Base-by-base conservation (phyloP, 331 rosid genomes). In the Dryas integrifolia region DNA sequence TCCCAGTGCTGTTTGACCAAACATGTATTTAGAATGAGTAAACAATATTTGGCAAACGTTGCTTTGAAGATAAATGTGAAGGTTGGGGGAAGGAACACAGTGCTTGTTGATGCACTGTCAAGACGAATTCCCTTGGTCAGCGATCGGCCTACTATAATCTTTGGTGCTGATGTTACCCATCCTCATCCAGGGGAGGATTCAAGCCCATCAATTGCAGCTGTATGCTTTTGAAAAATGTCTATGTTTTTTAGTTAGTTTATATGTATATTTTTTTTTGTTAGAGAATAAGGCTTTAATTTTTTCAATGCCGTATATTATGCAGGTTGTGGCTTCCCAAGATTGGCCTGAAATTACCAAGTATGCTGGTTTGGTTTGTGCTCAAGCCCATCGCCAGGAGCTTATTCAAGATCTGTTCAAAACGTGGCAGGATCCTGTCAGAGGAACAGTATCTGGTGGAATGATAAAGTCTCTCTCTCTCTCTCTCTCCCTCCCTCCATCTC, bases 291-390 rank as follows among this genome's bases (percentile, higher is more conserved):
- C 13, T 21, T 50, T 21, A 9, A 0, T 50, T 57, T 0, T 71
- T 60, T 26, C 10, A 0, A 18, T n/a, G 38, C 41, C 5, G 6
- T 64, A 61, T 30, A 24, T 30, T 51, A 53, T 49, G 4, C 64
- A 95, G 99, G 99, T 95, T 77, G 99, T 95, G 80, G 99, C 99
- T 13, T 95, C 99, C 14, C 99, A 95, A 90, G 99, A 95, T 74
- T 95, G 96, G 93, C 99, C 99, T 0, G 99, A 95, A 85, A 77
- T 95, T 52, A 95, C 99, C 0, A 95, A 92, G 82, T 95, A 95
- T 78, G 96, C 98, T 78, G 98, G 98, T 68, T 78, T 95, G 77
- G 99, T 95, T 13, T 92, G 96, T 79, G 96, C 99, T 53, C 99
- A 95, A 87, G 96, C 96, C 26, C 99, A 95, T 77, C 77, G 98